phyloP scores from a whole-genome alignment of 2,329 filamentous ascomycete genomes.

The Penicillium hordei region DNA sequence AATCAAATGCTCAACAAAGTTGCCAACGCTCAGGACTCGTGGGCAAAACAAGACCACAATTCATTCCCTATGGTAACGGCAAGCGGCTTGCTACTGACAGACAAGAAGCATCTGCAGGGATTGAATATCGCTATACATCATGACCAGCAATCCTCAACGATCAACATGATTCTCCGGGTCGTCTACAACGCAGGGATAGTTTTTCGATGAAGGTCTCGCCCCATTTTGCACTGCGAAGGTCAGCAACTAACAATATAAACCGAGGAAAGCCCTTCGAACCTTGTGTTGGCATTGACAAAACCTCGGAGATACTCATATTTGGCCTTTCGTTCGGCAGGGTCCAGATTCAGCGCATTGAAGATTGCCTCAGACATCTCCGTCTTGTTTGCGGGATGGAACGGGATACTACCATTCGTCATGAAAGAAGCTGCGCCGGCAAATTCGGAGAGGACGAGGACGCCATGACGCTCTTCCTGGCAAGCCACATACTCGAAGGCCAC shows the following conservation, averaged over 20 bases:
- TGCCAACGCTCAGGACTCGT: neutral
- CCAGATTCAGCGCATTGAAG: slow-evolving; percentile 84
- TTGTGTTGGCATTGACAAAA: slow-evolving; percentile 92
- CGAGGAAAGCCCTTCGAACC: slow-evolving; percentile 39
- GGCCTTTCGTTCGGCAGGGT: slow-evolving; percentile 70
- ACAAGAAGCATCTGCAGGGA: neutral
- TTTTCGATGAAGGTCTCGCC: slow-evolving; percentile 33
- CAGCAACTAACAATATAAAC: neutral
- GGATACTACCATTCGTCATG: slow-evolving; percentile 74
- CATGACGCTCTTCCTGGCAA: slow-evolving; percentile 79
- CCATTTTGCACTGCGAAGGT: slow-evolving; percentile 32
- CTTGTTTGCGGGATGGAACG: slow-evolving; percentile 94
- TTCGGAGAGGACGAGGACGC: slow-evolving; percentile 89
- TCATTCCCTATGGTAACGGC: neutral
- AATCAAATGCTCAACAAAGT: neutral
- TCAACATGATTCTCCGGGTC: slow-evolving; percentile 8
- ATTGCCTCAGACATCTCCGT: slow-evolving; percentile 87
- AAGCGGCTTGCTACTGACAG: neutral
- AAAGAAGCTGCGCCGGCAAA: slow-evolving; percentile 94
- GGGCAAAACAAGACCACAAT: neutral
- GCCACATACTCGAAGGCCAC: slow-evolving; percentile 97
- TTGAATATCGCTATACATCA: neutral
- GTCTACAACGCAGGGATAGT: slow-evolving; percentile 19
- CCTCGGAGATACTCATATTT: slow-evolving; percentile 83
- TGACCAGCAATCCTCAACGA: neutral